Evolutionary conservation across 192 early-diverging fungal genomes (phyloP).

Genomic region (Umbelopsis sp.): DNA sequence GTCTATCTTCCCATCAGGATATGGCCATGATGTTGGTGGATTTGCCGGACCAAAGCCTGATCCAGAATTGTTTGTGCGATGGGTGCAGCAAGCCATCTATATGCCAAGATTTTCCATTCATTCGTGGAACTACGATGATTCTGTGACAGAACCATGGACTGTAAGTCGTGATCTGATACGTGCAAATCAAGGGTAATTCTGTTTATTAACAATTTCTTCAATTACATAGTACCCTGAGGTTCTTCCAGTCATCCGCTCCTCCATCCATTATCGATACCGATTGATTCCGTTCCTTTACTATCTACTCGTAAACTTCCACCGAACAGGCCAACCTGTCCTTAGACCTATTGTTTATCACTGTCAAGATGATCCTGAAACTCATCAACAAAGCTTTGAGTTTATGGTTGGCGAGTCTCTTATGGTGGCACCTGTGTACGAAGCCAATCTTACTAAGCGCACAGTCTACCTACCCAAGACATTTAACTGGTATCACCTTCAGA

Average conservation of each 20-base stretch:
- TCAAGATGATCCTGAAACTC: constrained; percentile 42
- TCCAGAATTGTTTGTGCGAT: constrained; percentile 59
- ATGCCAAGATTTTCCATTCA: constrained; percentile 64
- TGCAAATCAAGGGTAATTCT: not conserved
- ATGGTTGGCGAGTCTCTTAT: constrained; percentile 54
- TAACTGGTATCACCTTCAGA: constrained; percentile 54
- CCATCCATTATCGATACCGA: constrained; percentile 53
- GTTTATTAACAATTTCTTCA: not conserved
- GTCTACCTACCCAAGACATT: constrained; percentile 36
- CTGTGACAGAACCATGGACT: constrained; percentile 66
- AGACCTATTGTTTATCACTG: constrained; percentile 59
- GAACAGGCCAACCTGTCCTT: constrained; percentile 43
- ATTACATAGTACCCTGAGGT: constrained; percentile 36
- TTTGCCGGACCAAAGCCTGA: constrained; percentile 57
- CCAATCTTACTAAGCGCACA: constrained; percentile 13
- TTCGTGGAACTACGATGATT: constrained; percentile 59
- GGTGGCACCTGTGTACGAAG: constrained; percentile 52
- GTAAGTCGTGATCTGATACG: constrained; percentile 19
- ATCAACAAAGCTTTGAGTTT: constrained; percentile 50
- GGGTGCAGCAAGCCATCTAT: constrained; percentile 62
- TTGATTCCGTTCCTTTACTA: constrained; percentile 61
- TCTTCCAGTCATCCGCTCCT: constrained; percentile 49
- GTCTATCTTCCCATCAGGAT: constrained; percentile 44
- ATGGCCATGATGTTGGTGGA: constrained; percentile 67
- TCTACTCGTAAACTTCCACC: constrained; percentile 37